These are phyloP conservation scores for Lathyrus sativus DNA, from an alignment of 306 rosid species.

Conservation along the genomic window DNA sequence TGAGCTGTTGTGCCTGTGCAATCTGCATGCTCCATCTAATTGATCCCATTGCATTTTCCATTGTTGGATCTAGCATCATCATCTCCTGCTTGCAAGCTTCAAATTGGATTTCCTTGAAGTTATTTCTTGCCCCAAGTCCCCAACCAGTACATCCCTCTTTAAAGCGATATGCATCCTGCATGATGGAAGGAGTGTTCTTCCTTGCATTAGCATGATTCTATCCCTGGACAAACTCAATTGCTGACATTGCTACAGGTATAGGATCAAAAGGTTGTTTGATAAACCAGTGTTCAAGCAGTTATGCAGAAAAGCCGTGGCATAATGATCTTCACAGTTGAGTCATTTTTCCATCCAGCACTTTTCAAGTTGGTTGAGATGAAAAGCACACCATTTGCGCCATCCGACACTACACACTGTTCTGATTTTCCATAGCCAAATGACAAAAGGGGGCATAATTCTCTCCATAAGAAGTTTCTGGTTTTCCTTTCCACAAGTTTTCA, in stretches of 20 bases:
- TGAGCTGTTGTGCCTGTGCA: background rate
- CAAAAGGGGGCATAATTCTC: too few species aligned
- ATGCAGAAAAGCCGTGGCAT: background rate
- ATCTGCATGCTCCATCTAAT: background rate
- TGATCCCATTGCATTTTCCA: background rate
- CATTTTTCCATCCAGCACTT: background rate
- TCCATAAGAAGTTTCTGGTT: too few species aligned
- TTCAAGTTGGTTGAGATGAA: background rate
- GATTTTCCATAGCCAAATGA: too few species aligned
- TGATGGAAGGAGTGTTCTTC: background rate
- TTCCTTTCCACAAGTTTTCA: background rate
- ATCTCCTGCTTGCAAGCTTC: background rate
- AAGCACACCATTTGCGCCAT: background rate
- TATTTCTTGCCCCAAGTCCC: background rate
- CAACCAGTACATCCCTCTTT: background rate
- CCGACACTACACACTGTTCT: background rate
- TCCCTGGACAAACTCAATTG: background rate
- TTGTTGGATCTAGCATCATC: background rate
- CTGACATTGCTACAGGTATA: background rate
- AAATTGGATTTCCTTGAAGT: background rate
- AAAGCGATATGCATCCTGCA: background rate
- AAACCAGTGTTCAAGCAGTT: background rate
- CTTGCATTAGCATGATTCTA: background rate
- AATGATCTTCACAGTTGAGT: background rate
- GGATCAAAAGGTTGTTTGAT: too few species aligned